Evolutionary conservation across 495 filamentous ascomycete genomes (phyloP), one percentile per base, ranked within the genome.

Genomic region (Neurospora sp.): DNA sequence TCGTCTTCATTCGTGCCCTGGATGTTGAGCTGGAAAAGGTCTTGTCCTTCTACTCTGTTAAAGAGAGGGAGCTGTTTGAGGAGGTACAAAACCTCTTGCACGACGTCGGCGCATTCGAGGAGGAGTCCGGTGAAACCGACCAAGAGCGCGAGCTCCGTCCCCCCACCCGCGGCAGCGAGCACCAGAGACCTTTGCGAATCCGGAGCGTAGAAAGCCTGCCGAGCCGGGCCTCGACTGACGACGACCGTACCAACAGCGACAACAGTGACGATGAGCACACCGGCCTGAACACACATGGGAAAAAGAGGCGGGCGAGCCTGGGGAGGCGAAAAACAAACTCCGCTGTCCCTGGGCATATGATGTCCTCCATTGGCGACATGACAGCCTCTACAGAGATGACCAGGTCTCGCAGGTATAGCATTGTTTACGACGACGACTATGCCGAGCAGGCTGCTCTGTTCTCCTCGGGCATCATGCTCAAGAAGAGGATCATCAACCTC

Each of bases 1-100:
- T 85, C 18, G 83, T 93, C 72, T 99, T 98, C 77, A 85, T 84
- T 69, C 89, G 90, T 71, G 91, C 93, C 39, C 86, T 99, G 10
- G 96, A 98, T 81, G 85, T 89, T 3, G 96, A 98, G 79, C 82
- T 99, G 71, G 94, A 98, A 80, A 98, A 97, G 84, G 91, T 98
- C 71, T 92, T 89, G 78, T 91, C 90, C 2, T 99, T 98, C 82
- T 98, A 93, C 81, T 87, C 88, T 72, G 82, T 91, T 69, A 98
- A 98, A 79, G 93, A 99, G 81, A 82, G 86, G 11, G 94, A 97
- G 77, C 89, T 98, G 68, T 89, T 91, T 70, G 88, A 90, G 59
- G 93, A 96, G 74, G 90, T 95, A 4, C 89, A 91, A n/a, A 85
- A 90, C 31, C 82, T 97, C 9, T 78, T 94, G 72, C 87, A 84